Evolutionary conservation across 176 grass and related monocot species (phyloP), one percentile per base, ranked within the genome.

Genomic region (Zoysia pacifica): DNA sequence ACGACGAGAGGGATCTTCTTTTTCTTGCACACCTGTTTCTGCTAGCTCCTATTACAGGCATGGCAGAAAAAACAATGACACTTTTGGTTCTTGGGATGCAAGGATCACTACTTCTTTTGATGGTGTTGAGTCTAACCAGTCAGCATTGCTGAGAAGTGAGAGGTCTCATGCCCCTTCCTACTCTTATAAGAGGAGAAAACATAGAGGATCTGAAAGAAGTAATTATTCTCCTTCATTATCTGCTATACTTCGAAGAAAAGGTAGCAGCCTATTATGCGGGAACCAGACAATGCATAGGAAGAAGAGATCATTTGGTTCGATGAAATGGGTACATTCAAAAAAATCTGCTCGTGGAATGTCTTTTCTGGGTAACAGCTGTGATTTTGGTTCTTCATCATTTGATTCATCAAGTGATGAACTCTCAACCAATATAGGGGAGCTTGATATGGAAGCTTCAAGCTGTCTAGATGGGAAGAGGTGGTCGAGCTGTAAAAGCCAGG

Each of bases 401-500:
- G 87, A 93, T 87, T 93, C 94, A 38, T 83, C 87, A 55, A 89
- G 86, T 54, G 91, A 91, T 88, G 91, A 93, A 36, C 85, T 97
- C 68, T 91, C 94, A 79, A 88, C 86, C 73, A 97, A 93, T 79
- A 70, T 90, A 84, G 89, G 81, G 44, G 91, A 91, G 86, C 84
- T 97, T 81, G 91, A 97, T 91, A 89, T 97, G 84, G 94, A 97
- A 79, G 84, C 91, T 48, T 75, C 83, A 5, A 97, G 94, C 70
- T 88, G 84, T 55, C 85, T 97, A 47, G 94, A 97, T 86, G 91
- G 94, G 75, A 93, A 73, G 46, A 91, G 91, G 75, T 97, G 94
- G 94, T 97, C 94, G 77, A 93, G 72, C 69, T 97, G 94, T 65
- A 97, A 87, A 97, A 97, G 91, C 62, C 83, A 84, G 77, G 94